Percentiles rank a stretch among this genome's conserved stretches.
Evolutionary conservation across 371 early-diverging fungal genomes (phyloP).

Genomic region (Apophysomyces variabilis): DNA sequence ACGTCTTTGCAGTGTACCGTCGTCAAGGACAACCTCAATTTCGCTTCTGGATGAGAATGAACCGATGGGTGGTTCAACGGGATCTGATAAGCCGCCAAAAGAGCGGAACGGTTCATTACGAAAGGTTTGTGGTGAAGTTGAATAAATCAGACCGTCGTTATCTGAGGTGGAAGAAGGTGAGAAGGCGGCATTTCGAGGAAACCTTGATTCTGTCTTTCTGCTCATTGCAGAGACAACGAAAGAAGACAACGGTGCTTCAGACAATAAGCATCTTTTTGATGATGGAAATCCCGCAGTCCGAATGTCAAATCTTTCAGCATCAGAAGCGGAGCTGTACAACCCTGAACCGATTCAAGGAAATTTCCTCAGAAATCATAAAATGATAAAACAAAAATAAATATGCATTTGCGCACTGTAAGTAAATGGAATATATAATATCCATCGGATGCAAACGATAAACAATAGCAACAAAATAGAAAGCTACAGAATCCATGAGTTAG

Average conservation of each 20-base stretch:
- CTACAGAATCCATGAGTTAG: no score
- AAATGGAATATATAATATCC: no score
- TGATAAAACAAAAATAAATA: no score
- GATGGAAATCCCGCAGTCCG: not conserved
- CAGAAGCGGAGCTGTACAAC: no score
- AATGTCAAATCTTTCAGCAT: no score
- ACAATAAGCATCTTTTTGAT: not conserved
- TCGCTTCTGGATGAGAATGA: constrained; percentile 35
- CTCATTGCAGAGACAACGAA: constrained; percentile 4
- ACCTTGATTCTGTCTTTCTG: not conserved
- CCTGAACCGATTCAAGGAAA: no score
- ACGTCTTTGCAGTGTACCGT: constrained; percentile 31
- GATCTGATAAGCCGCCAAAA: constrained; percentile 1
- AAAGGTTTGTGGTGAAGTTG: constrained; percentile 1
- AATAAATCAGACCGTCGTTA: not conserved
- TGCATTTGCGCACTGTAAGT: no score
- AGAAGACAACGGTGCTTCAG: not conserved
- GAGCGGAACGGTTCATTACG: not conserved
- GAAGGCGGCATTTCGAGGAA: constrained; percentile 2
- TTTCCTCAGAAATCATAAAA: no score
- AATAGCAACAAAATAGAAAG: no score
- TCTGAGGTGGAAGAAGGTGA: not conserved
- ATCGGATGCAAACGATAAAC: no score
- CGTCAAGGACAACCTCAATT: constrained; percentile 37
- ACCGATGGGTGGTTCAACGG: constrained; percentile 15